Base-by-base conservation (phyloP, 2,329 filamentous ascomycete species). In the Microcyclospora pomicola region DNA sequence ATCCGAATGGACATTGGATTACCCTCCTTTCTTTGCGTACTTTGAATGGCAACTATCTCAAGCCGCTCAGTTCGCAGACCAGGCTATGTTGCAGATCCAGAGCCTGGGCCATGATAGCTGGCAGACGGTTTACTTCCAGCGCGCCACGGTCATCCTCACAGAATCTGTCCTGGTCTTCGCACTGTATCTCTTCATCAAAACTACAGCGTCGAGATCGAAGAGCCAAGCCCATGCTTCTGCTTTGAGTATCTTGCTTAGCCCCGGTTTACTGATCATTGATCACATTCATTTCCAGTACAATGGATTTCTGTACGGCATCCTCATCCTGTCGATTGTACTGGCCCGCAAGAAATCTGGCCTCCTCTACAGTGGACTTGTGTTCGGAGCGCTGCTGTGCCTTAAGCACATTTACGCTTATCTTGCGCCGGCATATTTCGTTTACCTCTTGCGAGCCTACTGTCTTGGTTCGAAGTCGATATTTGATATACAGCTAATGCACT, bases 211-310 rank as follows among this genome's bases (percentile, higher is more conserved):
- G 12, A 57, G 62, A 6, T 73, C 74, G n/a, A 86, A 77, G 54
- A 77, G 76, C 33, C 77, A 83, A 34, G 81, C 86, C 9, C 86
- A 95, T 55, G 84, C 82, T 15, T 83, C 82, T 34, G 86, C 87
- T 15, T 69, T 96, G 39, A 95, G 88, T 1, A 78, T 98, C 42
- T 67, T 96, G 3, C 73, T 96, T 10, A 96, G 87, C 0, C 91
- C 91, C 0, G 91, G 88, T 2, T 73, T 98, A 28, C 69, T 98
- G 42, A 92, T 98, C 57, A 96, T 98, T 59, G 91, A 98, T 56
- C 91, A 98, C 59, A 88, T 95, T 47, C 87, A 95, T 60, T 98
- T 98, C 60, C 91, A 98, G 67, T 98, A 98, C 67, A 98, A 98
- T 65, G 88, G 91, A 31, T 86, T 87, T 63, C 76, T 98, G 63